Evolutionary conservation across 176 grass and related monocot genomes (phyloP), one percentile per base, ranked within the genome.

Genomic region (Rhynchospora breviuscula): DNA sequence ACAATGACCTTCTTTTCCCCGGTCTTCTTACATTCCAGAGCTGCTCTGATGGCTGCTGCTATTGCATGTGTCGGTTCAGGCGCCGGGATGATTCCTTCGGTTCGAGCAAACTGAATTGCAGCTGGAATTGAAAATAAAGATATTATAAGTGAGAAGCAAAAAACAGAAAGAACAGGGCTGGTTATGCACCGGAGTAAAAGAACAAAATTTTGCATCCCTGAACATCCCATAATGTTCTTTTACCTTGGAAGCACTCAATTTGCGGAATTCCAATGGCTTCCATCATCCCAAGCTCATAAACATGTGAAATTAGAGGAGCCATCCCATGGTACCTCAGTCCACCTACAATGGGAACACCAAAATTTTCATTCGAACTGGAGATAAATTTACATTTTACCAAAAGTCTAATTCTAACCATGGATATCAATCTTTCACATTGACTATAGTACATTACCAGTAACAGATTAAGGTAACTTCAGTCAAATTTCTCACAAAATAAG

Each of bases 261-360:
- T 98, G 95, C 23, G 91, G 93, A 63, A 98, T 91, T 33, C 92
- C 63, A 63, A 91, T 44, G 25, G 92, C 92, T 44, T 98, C 89
- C 91, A 95, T 91, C 86, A 91, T 85, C 3, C 95, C 95, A 31
- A 93, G 85, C 81, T 98, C 91, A 12, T 95, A 98, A 19, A 95
- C 91, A 80, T 95, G 95, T 3, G 95, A 98, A 83, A 98, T 89
- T 26, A 98, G 79, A 53, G 95, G 92, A 6, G 95, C 92, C 95
- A 98, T 98, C 63, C 95, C 95, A 90, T 98, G 95, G 79, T 98
- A 95, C 35, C 95, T 90, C 69, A 98, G 89, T 8, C 95, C 95
- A 61, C 95, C 92, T 97, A 79, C 7, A 68, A 23, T 59, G 86
- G 45, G 79, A 59, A 26, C 7, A 85, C 9, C 14, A 74, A 4